phyloP scores from a whole-genome alignment of 306 rosid species.

The Corylus avellana region DNA sequence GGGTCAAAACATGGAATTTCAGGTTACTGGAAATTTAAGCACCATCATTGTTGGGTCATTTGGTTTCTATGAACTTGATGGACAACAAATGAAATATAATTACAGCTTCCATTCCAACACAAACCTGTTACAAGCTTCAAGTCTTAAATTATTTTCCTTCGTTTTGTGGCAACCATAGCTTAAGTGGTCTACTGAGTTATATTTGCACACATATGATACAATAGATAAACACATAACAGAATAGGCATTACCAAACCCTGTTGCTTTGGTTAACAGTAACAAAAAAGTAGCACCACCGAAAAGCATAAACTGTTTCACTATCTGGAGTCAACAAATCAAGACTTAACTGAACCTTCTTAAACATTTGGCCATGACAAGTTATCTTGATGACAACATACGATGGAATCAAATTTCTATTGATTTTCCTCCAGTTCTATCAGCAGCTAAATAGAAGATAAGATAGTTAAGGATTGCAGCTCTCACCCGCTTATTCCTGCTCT shows the following conservation, averaged over 20 bases:
- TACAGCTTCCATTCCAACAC: too few relatives aligned
- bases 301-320: neutral
- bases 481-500: neutral
- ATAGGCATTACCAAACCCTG: neutral
- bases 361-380: neutral
- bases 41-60: too few relatives aligned
- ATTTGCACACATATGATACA: neutral
- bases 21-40: too few relatives aligned
- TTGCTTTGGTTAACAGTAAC: neutral
- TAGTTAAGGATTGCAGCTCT: neutral
- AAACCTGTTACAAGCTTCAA: neutral
- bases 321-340: neutral
- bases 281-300: neutral
- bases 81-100: too few relatives aligned
- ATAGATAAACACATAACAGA: neutral
- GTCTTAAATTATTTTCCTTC: neutral
- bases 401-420: neutral
- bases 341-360: neutral
- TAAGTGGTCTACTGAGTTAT: neutral
- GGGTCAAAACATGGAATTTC: too few relatives aligned
- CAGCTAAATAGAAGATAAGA: neutral
- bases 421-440: neutral
- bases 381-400: neutral
- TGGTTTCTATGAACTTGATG: too few relatives aligned
- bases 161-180: neutral